Evolutionary conservation across 352 stramenopile genomes (phyloP), one percentile per base, ranked within the genome.

Genomic region (Phytophthora fragariae): DNA sequence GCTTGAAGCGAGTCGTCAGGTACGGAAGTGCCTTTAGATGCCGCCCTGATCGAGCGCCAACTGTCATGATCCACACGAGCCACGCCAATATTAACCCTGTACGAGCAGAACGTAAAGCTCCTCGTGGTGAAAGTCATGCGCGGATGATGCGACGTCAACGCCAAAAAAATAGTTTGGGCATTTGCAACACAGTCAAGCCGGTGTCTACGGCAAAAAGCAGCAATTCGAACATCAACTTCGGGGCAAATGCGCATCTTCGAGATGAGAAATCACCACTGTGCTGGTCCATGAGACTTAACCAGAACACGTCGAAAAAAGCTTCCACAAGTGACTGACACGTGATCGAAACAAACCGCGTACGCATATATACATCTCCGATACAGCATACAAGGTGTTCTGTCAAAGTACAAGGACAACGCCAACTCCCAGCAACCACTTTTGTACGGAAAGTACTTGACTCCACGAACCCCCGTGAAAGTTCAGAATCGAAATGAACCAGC

Each of bases 1-100:
- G 91, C 75, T 95, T 88, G 54, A 91, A 94, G 4, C 91, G 90
- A 21, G 89, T 93, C 5, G 85, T 81, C 86, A 97, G 95, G 72
- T 97, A 97, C 29, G 87, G 82, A 7, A 97, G 61, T 17, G 74
- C 73, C 12, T 89, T 90, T 21, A 97, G n/a, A 49, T 93, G 77
- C 5, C 72, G 66, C 2, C 83, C 79, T 0, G 89, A 92, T 59
- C 79, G 71, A 54, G 77, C 85, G 17, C 83, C 85, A 57, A 92
- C 83, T 54, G 70, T 76, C 41, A 80, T 71, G 19, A 95, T 89
- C 89, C 89, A 97, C 1, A 81, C 72, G 15, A 92, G 82, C 91
- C 91, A 97, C 7, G 74, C 62, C 15, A 93, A 64, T 11, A 95
- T 73, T 57, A 96, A 69, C 7, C 63, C 70, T 14, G 92, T 86